Conservation (phyloP, 345 rosid genomes). For the Hibiscus tridactylites region DNA sequence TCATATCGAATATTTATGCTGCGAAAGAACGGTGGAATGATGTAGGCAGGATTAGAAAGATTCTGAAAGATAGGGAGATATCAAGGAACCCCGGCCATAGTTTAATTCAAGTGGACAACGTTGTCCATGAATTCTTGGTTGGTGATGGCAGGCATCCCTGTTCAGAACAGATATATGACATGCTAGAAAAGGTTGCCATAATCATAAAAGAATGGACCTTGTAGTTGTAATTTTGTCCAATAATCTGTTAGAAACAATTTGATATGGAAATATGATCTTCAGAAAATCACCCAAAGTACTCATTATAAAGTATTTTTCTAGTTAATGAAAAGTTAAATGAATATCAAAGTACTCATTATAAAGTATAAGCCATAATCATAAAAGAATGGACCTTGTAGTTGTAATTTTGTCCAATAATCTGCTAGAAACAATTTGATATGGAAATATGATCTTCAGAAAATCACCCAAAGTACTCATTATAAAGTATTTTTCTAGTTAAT, state of each 20-base stretch:
- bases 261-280: no score
- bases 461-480: no score
- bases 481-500: no score
- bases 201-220: not conserved
- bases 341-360: no score
- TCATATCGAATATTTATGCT: slow-evolving; percentile 41
- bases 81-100: slow-evolving; percentile 28
- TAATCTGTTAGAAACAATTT: no score
- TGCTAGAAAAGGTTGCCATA: slow-evolving; percentile 7
- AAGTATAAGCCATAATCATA: not conserved
- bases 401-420: not conserved
- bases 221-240: not conserved
- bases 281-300: no score
- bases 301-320: no score
- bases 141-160: slow-evolving; percentile 21
- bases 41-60: slow-evolving; percentile 25
- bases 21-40: slow-evolving; percentile 31
- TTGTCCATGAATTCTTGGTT: slow-evolving; percentile 19
- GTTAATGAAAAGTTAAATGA: no score
- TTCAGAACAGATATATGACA: slow-evolving; percentile 16
- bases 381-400: not conserved
- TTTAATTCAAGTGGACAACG: slow-evolving; percentile 17
- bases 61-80: slow-evolving; percentile 23
- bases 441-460: no score
- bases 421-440: no score